A percentile compares a stretch with the other conserved stretches of the same genome.
Evolutionary conservation across 805 yeast genomes (phyloP).

Genomic region (Candida silvatica): DNA sequence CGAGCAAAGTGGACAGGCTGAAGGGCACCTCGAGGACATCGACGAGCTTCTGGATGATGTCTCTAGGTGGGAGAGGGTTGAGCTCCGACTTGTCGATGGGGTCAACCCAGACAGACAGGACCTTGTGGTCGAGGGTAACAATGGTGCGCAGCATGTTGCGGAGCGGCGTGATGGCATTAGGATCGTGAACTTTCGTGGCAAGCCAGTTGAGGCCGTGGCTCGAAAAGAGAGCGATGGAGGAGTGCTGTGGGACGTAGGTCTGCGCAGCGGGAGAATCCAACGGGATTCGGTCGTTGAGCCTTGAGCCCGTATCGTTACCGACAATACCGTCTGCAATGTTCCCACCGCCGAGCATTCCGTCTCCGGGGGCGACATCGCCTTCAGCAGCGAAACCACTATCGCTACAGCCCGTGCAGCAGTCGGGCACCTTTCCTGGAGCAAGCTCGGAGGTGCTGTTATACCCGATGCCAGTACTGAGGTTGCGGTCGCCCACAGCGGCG

Average conservation of each 20-base stretch:
- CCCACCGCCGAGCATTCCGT: background rate
- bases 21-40: constrained; percentile 4
- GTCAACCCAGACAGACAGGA: constrained; percentile 25
- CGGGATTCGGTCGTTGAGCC: background rate
- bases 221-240: constrained; percentile 32
- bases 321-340: background rate
- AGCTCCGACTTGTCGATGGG: constrained; percentile 21
- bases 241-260: constrained; percentile 19
- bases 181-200: constrained; percentile 11
- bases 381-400: no score
- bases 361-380: background rate
- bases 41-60: constrained; percentile 11
- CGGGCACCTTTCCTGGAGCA: background rate
- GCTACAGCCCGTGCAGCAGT: no score
- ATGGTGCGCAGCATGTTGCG: constrained; percentile 14
- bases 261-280: constrained; percentile 4
- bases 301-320: background rate
- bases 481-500: background rate
- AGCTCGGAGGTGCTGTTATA: background rate
- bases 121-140: constrained; percentile 11
- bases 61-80: constrained; percentile 24
- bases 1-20: constrained; percentile 2
- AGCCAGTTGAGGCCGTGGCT: constrained; percentile 34
- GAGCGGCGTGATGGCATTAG: constrained; percentile 15
- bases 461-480: no score